These are phyloP conservation scores for Colletotrichum sp. DNA, from an alignment of 2,329 filamentous ascomycete species.

Conservation along the genomic window DNA sequence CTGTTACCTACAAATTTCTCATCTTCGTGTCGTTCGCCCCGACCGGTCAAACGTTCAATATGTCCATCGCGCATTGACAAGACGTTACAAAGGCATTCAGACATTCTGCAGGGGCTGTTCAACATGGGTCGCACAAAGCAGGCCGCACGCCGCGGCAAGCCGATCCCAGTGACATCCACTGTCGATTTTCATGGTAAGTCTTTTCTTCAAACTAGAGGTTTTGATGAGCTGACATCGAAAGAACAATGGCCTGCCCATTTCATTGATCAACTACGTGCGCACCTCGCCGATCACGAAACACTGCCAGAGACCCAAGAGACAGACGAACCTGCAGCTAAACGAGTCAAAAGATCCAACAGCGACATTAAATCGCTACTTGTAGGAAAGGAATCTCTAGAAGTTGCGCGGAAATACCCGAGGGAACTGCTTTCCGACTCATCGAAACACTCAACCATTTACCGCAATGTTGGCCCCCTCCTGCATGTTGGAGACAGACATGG, in stretches of 20 bases:
- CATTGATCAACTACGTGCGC: neutral
- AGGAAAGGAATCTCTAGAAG: neutral
- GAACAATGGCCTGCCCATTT: slow-evolving; percentile 12
- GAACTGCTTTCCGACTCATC: neutral
- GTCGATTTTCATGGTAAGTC: slow-evolving; percentile 12
- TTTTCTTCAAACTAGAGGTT: neutral
- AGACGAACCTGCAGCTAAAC: neutral
- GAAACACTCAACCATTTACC: neutral
- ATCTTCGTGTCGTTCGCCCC: neutral
- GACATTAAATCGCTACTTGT: neutral
- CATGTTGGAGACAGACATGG: neutral
- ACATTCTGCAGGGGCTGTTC: neutral
- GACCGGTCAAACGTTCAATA: neutral
- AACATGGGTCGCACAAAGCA: slow-evolving; percentile 10
- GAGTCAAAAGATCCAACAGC: neutral
- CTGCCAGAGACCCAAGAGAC: neutral
- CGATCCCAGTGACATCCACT: neutral
- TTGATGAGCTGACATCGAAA: neutral
- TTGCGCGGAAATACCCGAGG: slow-evolving; percentile 2
- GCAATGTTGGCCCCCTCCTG: neutral
- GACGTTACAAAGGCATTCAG: neutral
- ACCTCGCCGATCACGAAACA: neutral
- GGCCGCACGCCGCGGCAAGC: neutral
- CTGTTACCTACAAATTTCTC: neutral
- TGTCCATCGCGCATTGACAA: neutral